These are phyloP conservation scores for Cladosporium sp. DNA, from an alignment of 2,329 filamentous ascomycete genomes.

Conservation along the genomic window DNA sequence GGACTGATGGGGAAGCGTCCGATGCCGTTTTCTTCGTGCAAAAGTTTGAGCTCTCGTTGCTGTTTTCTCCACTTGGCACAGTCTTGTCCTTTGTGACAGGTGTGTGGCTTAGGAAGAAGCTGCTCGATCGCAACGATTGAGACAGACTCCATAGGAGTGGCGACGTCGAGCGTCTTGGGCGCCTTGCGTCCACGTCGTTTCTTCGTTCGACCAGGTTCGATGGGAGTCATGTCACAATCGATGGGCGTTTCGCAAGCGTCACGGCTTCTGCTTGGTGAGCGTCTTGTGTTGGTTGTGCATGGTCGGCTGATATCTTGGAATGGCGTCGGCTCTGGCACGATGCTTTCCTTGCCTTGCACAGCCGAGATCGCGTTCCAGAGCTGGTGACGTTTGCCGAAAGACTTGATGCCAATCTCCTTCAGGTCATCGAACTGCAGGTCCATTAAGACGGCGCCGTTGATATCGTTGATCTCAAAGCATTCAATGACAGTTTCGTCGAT, in stretches of 20 bases:
- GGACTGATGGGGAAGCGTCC: slow-evolving; percentile 55
- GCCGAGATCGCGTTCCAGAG: slow-evolving; percentile 76
- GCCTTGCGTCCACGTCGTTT: slow-evolving; percentile 39
- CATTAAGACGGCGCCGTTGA: slow-evolving; percentile 79
- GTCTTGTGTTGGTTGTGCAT: slow-evolving; percentile 32
- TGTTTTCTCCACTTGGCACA: slow-evolving; percentile 80
- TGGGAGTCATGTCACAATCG: slow-evolving; percentile 29
- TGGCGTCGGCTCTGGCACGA: slow-evolving; percentile 43
- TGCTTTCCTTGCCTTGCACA: slow-evolving; percentile 50
- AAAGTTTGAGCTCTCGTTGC: slow-evolving; percentile 69
- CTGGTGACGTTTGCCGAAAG: slow-evolving; percentile 75
- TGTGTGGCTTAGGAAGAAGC: slow-evolving; percentile 76
- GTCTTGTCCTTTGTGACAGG: slow-evolving; percentile 79
- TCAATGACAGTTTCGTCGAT: slow-evolving; percentile 74
- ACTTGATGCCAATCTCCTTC: slow-evolving; percentile 73
- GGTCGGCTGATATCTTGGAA: slow-evolving; percentile 47
- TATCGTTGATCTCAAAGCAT: slow-evolving; percentile 87
- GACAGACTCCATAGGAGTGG: slow-evolving; percentile 76
- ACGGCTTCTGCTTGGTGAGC: slow-evolving; percentile 22
- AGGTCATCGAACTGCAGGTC: slow-evolving; percentile 89
- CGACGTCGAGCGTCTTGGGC: slow-evolving; percentile 54
- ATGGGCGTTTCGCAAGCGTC: slow-evolving; percentile 18
- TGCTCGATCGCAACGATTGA: slow-evolving; percentile 93
- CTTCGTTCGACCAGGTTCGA: slow-evolving; percentile 31
- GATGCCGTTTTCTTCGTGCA: slow-evolving; percentile 64